Evolutionary conservation across 768 basidiomycete genomes (phyloP).

Genomic region (Piloderma croceum): DNA sequence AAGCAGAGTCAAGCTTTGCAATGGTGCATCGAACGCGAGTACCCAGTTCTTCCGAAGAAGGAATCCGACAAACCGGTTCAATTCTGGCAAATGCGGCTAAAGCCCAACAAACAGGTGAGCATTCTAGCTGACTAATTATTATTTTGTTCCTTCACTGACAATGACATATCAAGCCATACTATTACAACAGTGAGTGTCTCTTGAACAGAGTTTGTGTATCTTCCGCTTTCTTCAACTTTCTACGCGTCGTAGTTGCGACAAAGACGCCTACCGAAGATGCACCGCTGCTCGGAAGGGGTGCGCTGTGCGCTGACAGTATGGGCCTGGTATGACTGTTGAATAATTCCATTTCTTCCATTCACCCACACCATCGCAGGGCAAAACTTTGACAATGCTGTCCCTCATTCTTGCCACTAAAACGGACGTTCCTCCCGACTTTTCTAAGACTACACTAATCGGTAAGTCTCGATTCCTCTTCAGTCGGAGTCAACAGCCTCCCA

Average conservation of each 20-base stretch:
- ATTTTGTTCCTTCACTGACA: not conserved
- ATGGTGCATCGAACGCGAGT: constrained; percentile 82
- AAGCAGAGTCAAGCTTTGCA: constrained; percentile 71
- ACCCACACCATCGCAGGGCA: constrained; percentile 47
- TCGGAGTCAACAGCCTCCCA: not conserved
- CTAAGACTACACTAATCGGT: constrained; percentile 78
- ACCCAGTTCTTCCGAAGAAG: constrained; percentile 64
- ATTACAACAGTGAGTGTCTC: constrained; percentile 57
- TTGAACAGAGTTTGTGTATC: constrained; percentile 1
- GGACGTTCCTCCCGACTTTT: constrained; percentile 51
- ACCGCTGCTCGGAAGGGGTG: constrained; percentile 76
- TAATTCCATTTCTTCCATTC: constrained; percentile 33
- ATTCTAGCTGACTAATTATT: not conserved
- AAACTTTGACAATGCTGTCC: constrained; percentile 85
- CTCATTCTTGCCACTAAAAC: constrained; percentile 73
- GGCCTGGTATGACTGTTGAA: constrained; percentile 45
- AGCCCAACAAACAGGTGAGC: constrained; percentile 48
- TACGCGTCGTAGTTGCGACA: constrained; percentile 60
- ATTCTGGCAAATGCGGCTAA: constrained; percentile 81
- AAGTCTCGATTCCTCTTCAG: constrained; percentile 11
- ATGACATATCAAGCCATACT: constrained; percentile 42
- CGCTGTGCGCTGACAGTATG: constrained; percentile 88
- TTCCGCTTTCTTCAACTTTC: not conserved
- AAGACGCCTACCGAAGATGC: constrained; percentile 63
- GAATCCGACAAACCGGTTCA: constrained; percentile 74